Percentiles rank a stretch among this genome's conserved stretches.
Conservation (phyloP, 202 grass and related monocot genomes). For the Elaeis oleifera region DNA sequence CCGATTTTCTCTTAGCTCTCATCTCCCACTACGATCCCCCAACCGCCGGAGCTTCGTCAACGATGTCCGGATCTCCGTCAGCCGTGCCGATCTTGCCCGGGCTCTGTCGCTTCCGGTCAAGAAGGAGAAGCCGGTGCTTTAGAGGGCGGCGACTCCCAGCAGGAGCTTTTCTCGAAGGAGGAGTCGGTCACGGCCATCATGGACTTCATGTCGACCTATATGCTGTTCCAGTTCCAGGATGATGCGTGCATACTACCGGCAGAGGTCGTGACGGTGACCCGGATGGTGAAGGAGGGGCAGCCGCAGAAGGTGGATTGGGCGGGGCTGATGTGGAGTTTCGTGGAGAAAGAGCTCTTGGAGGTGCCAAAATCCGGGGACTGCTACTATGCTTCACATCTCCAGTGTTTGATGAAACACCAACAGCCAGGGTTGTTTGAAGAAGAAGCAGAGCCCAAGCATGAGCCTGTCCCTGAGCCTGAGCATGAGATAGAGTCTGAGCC, state of each 20-base stretch:
- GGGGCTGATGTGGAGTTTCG: slow-evolving; percentile 60
- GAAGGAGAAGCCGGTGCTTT: slow-evolving; percentile 15
- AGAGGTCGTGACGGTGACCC: slow-evolving; percentile 51
- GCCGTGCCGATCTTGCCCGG: slow-evolving; percentile 41
- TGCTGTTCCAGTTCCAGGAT: slow-evolving; percentile 54
- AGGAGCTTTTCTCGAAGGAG: slow-evolving; percentile 29
- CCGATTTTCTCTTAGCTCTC: slow-evolving; percentile 47
- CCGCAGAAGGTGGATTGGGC: slow-evolving; percentile 83
- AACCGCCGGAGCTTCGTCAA: slow-evolving; percentile 59
- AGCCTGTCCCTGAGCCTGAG: slow-evolving; percentile 9
- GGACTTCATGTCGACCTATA: slow-evolving; percentile 50
- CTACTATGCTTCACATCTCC: slow-evolving; percentile 61
- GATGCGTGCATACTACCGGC: slow-evolving; percentile 58
- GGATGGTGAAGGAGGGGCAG: slow-evolving; percentile 50
- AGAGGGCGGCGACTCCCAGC: slow-evolving; percentile 5
- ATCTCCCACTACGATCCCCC: slow-evolving; percentile 59
- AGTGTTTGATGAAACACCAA: slow-evolving; percentile 52
- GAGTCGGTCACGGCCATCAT: slow-evolving; percentile 27
- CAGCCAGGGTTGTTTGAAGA: slow-evolving; percentile 41
- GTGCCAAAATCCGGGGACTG: slow-evolving; percentile 41
- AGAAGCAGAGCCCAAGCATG: slow-evolving; percentile 15
- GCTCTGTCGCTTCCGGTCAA: slow-evolving; percentile 57
- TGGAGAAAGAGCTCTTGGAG: slow-evolving; percentile 78
- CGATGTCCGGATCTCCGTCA: slow-evolving; percentile 36
- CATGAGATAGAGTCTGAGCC: slow-evolving; percentile 12